These are phyloP conservation scores for Phoenix roebelenii DNA, from an alignment of 176 grass and related monocot species.

Conservation along the genomic window DNA sequence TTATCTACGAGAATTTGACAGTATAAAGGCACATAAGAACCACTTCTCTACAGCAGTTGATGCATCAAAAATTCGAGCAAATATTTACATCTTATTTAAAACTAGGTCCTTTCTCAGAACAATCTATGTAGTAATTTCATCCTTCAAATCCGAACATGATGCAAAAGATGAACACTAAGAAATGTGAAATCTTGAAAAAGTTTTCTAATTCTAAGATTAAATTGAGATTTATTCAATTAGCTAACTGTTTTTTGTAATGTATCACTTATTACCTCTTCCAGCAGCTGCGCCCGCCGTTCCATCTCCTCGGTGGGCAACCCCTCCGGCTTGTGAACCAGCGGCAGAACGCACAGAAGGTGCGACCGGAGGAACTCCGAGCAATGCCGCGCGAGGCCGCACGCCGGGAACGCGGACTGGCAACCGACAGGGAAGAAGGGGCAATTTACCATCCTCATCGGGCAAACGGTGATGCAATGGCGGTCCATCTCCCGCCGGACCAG, in stretches of 20 bases:
- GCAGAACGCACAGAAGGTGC: slow-evolving; percentile 54
- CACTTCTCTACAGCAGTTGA: no score
- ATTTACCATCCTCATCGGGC: slow-evolving; percentile 73
- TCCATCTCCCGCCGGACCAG: slow-evolving; percentile 80
- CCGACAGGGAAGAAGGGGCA: slow-evolving; percentile 59
- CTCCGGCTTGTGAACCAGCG: slow-evolving; percentile 52
- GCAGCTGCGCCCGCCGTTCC: slow-evolving; percentile 30
- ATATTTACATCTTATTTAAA: no score
- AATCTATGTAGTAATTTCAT: no score
- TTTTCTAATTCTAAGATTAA: no score
- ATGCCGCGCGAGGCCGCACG: slow-evolving; percentile 42
- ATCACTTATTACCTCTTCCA: slow-evolving; percentile 53
- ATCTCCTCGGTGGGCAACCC: slow-evolving; percentile 32
- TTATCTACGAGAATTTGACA: no score
- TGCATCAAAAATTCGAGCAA: no score
- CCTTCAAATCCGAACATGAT: no score
- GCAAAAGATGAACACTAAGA: no score
- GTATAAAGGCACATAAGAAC: no score
- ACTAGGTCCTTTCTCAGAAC: no score
- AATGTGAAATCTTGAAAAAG: no score
- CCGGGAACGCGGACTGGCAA: slow-evolving; percentile 54
- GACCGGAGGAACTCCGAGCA: slow-evolving; percentile 40
- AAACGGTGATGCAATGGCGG: slow-evolving; percentile 74
- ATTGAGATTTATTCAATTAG: no score
- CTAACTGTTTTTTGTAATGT: background rate